Evolutionary conservation across 441 rosid species (phyloP), one percentile per base, ranked within the genome.

Genomic region (Populus tomentosa): DNA sequence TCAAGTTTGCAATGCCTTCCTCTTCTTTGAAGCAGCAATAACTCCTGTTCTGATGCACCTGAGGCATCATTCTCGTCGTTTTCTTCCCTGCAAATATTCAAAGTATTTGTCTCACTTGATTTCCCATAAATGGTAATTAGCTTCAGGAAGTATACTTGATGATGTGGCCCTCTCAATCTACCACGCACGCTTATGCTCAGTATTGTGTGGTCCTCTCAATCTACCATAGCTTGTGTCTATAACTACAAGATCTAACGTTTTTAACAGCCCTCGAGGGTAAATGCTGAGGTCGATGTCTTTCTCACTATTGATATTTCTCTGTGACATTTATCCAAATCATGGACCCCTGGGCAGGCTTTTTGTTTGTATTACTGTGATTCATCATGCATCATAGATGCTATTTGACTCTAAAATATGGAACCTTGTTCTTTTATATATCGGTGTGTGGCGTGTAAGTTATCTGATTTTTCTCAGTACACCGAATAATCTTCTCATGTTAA

Each of bases 321-420:
- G 13, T 70, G 78, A 72, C 70, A 71, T 40, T n/a, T n/a, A 70
- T 72, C 10, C 23, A 67, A 26, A 28, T 23, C 6, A 67, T 76
- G 81, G 86, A 79, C 83, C 84, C 81, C 79, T 56, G 1, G 42
- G 7, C 13, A 18, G 32, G 32, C 10, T 61, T 10, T 9, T 59
- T 3, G 53, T 72, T 66, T 26, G 8, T 50, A 26, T 53, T 50
- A 4, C n/a, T 26, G 18, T 72, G 21, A 46, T 46, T 77, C 14
- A 56, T 50, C 32, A 56, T 62, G 23, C 68, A 36, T 4, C 8
- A 1, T 6, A 3, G 56, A 20, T 32, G 69, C 11, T 62, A 4
- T 62, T 9, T 26, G n/a, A 18, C 32, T 23, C 16, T 20, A 68
- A 64, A 74, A 38, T 26, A 40, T 10, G 70, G 30, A 38, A 38